Evolutionary conservation across 305 asterid genomes (phyloP), one percentile per base, ranked within the genome.

Genomic region (Solanum hybrid): DNA sequence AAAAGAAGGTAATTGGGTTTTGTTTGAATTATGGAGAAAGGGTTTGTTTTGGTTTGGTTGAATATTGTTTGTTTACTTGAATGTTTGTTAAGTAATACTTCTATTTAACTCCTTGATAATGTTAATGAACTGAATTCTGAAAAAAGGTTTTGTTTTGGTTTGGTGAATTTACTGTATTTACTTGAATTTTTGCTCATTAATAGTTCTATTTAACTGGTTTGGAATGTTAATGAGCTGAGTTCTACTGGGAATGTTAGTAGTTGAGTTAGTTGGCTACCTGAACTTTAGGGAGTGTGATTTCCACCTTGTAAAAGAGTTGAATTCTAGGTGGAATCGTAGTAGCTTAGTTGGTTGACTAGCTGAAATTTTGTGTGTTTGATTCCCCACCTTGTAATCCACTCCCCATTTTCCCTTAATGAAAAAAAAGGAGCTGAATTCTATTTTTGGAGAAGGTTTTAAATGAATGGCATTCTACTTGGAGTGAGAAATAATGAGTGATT

Each of bases 1-100:
- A 90, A 90, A 97, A 77, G 90, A 95, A 94, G 99, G 99, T 96
- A 73, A n/a, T 31, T 22, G 31, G 39, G 7, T 31, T 85, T 83
- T 42, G 2, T 82, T 37, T 78, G 11, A 20, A 57, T 28, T 69
- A 13, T 28, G 26, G 33, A 1, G 74, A 34, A 37, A 61, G 77
- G 35, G 24, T 26, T 79, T 57, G 75, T 34, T 80, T 71, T 71
- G 33, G 20, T 69, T 69, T 71, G 33, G 78, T 69, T 69, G 76
- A 69, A 69, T 74, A 29, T 22, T 77, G 24, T 76, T 22, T 28
- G 20, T 40, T 88, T 37, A 84, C 35, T 33, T 81, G 34, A 57
- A 61, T 28, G 24, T 33, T 39, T 39, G 40, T n/a, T 85, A 76
- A 29, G 67, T 88, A 28, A 82, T 82, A 35, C 5, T 78, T n/a